Evolutionary conservation across 768 basidiomycete genomes (phyloP), one percentile per base, ranked within the genome.

Genomic region (Dictyophora rubrovolvata): DNA sequence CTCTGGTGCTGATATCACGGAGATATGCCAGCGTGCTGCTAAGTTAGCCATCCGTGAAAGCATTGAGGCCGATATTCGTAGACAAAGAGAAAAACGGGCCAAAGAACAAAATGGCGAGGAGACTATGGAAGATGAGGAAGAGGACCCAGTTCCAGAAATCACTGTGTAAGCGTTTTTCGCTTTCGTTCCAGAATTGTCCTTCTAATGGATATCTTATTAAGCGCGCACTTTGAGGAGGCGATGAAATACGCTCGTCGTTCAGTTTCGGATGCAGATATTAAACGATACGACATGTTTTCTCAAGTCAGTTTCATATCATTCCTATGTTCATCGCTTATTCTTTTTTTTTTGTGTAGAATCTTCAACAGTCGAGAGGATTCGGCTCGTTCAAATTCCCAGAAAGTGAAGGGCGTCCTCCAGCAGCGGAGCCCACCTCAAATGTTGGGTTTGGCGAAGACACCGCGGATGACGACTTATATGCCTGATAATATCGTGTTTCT

Each of bases 341-440:
- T 18, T 47, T 60, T 47, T 36, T n/a, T 21, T 48, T 62, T n/a
- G 48, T 51, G 56, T 65, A 90, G 86, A 92, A 91, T 71, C 74
- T 93, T 61, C 90, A 91, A 73, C 92, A 93, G 72, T 89, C 89
- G 61, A 85, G 92, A 69, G 87, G 86, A 49, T 93, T 96, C 69
- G 94, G 95, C 52, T 87, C 86, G 74, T 99, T 99, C 85, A 94
- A 91, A 79, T 99, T 99, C 93, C 96, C 96, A 33, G 94, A 94
- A 65, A 79, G 82, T 54, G 72, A 68, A 12, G 74, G 68, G 58
- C 70, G 68, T 16, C 66, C 73, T 42, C 36, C 58, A 9, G 54
- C 71, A 37, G 73, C 74, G 11, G 73, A 77, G 8, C 71, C 78
- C n/a, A 70, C 74, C 17, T 56, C 59, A 18, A 92, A 93, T 61